Evolutionary conservation across 306 rosid species (phyloP), one percentile per base, ranked within the genome.

Genomic region (Casuarina equisetifolia): DNA sequence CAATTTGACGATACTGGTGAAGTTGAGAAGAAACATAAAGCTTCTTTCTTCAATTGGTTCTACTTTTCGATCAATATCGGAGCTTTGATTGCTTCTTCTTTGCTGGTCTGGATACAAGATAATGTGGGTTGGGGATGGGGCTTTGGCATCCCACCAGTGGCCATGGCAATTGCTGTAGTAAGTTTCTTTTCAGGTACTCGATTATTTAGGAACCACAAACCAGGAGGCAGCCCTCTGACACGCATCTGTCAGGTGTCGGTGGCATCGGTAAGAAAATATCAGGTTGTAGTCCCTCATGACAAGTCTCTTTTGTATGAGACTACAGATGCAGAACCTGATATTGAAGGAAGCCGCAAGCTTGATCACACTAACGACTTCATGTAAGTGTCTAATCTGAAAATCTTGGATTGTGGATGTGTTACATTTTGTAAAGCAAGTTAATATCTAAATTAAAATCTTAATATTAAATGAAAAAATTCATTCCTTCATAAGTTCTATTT

Each of bases 81-180:
- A 13, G 95, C 95, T 64, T 81, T 92, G 11, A 81, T 92, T 52
- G 97, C 97, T 6, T 3, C 82, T 80, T 92, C 97, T 40, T 78
- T 90, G 44, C 73, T 92, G 42, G 95, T 90, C 0, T 92, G 90
- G 90, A 74, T 92, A 80, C 97, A 92, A 77, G 86, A 82, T 0
- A 85, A 88, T n/a, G 86, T 88, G 3, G 92, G 97, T 3, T 88
- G 97, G 97, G 94, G 86, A 74, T 82, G 90, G 87, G 97, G 97
- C n/a, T 92, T 90, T 40, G 93, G 93, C 2, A 87, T 92, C 54
- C 97, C 95, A 2, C 89, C 95, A 3, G 91, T 78, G 8, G 66
- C 91, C 54, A 92, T 92, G 94, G 93, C 89, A 8, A 52, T 92
- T 64, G 97, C 95, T 4, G 90, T 90, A 17, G 78, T 76, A 59